These are phyloP conservation scores for Parathielavia hyrcaniae DNA, from an alignment of 495 filamentous ascomycete genomes.

Conservation along the genomic window DNA sequence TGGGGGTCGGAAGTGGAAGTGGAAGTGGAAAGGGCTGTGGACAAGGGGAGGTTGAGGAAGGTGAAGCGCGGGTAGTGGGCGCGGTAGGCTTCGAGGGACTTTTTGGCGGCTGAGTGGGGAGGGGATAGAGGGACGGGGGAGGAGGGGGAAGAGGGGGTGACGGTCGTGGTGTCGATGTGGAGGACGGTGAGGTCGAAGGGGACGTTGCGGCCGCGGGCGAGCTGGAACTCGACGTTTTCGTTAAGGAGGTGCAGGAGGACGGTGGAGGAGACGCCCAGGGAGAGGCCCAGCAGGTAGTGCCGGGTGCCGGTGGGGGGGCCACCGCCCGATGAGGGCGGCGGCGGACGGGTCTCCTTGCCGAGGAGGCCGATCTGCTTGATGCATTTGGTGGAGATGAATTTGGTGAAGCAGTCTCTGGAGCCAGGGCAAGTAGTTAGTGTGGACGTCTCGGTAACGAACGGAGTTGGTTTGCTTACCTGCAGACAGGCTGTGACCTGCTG, in stretches of 20 bases:
- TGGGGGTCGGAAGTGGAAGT: conserved; percentile 36
- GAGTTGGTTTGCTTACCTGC: conserved; percentile 10
- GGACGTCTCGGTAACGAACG: not conserved
- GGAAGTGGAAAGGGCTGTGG: conserved; percentile 49
- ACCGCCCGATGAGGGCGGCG: conserved; percentile 35
- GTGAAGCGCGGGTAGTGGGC: conserved; percentile 54
- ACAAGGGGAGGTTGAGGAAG: conserved; percentile 51
- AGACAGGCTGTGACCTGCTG: conserved; percentile 25
- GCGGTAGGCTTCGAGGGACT: conserved; percentile 25
- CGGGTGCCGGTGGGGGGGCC: conserved; percentile 31
- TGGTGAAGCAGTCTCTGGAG: conserved; percentile 66
- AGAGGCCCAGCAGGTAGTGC: conserved; percentile 69
- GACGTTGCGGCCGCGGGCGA: conserved; percentile 46
- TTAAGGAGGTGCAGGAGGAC: conserved; percentile 70
- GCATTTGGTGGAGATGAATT: conserved; percentile 68
- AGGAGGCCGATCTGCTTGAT: conserved; percentile 66
- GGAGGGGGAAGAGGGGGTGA: not conserved
- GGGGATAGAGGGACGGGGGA: not conserved
- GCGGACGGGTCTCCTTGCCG: conserved; percentile 40
- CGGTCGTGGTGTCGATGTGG: conserved; percentile 47
- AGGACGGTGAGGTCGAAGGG: conserved; percentile 63
- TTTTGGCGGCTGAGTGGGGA: not conserved
- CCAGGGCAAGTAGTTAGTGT: conserved; percentile 21
- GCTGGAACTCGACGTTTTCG: conserved; percentile 56
- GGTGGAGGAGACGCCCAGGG: conserved; percentile 77